phyloP scores from a whole-genome alignment of 257 asterid species.

The Forsythia viridissima region DNA sequence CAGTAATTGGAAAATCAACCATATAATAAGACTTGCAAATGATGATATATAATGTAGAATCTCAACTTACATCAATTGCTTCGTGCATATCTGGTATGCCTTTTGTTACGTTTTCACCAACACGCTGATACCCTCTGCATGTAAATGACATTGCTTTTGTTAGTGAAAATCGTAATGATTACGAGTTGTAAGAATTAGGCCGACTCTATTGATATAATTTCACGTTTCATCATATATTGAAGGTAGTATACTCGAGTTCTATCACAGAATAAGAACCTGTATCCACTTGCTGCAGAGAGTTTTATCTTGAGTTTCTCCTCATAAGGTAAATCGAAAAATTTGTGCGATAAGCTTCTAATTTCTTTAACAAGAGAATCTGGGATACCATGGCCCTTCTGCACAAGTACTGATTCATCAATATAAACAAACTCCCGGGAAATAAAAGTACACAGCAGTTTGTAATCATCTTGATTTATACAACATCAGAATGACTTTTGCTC shows the following conservation, averaged over 20 bases:
- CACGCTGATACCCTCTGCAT: conserved; percentile 84
- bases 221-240: background rate
- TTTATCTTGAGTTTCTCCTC: conserved; percentile 81
- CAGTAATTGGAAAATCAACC: background rate
- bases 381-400: conserved; percentile 90
- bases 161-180: conserved; percentile 2
- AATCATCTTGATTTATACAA: background rate
- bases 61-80: conserved; percentile 86
- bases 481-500: background rate
- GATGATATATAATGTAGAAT: conserved; percentile 4
- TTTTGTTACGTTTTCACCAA: conserved; percentile 77
- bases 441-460: background rate
- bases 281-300: conserved; percentile 73
- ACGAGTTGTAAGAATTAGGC: background rate
- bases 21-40: background rate
- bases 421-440: conserved; percentile 1
- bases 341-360: conserved; percentile 57
- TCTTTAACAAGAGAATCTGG: conserved; percentile 61
- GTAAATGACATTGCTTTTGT: background rate
- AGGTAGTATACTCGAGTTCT: background rate
- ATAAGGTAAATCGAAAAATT: conserved; percentile 65
- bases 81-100: conserved; percentile 90
- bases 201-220: background rate
- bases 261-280: conserved; percentile 55
- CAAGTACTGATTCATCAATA: conserved; percentile 5